Evolutionary conservation across 768 basidiomycete species (phyloP).

Genomic region (Amanita jacksonii): DNA sequence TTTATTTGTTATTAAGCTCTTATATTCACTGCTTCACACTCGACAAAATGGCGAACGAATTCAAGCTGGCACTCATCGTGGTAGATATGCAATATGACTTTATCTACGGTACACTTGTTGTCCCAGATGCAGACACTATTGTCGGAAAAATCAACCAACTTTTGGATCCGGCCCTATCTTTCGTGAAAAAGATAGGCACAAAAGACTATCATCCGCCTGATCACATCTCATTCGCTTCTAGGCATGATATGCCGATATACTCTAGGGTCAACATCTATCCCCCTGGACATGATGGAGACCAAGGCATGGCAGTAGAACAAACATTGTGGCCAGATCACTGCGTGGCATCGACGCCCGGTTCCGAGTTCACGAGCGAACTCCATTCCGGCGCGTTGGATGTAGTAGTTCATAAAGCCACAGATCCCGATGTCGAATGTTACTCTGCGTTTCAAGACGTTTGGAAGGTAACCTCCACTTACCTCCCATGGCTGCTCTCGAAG

Average conservation of each 20-base stretch:
- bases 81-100: conserved; percentile 86
- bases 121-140: conserved; percentile 49
- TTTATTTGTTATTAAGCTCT: too few relatives aligned
- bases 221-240: conserved; percentile 67
- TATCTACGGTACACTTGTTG: conserved; percentile 63
- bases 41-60: conserved; percentile 13
- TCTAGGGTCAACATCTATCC: conserved; percentile 33
- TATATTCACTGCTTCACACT: too few relatives aligned
- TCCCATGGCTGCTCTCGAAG: conserved; percentile 32
- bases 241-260: conserved; percentile 26
- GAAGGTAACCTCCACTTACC: conserved; percentile 34
- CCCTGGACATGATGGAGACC: conserved; percentile 25
- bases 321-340: conserved; percentile 81
- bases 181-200: conserved; percentile 41
- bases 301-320: conserved; percentile 30
- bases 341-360: conserved; percentile 48
- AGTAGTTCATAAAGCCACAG: conserved; percentile 44
- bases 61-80: conserved; percentile 50
- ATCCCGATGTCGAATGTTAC: conserved; percentile 63
- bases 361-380: conserved; percentile 51
- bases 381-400: conserved; percentile 28
- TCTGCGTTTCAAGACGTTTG: conserved; percentile 67
- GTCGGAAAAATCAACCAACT: conserved; percentile 48
- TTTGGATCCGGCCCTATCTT: conserved; percentile 38
- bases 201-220: conserved; percentile 48